Conservation (phyloP, 2,329 filamentous ascomycete genomes). For the Pseudogymnoascus sp. region DNA sequence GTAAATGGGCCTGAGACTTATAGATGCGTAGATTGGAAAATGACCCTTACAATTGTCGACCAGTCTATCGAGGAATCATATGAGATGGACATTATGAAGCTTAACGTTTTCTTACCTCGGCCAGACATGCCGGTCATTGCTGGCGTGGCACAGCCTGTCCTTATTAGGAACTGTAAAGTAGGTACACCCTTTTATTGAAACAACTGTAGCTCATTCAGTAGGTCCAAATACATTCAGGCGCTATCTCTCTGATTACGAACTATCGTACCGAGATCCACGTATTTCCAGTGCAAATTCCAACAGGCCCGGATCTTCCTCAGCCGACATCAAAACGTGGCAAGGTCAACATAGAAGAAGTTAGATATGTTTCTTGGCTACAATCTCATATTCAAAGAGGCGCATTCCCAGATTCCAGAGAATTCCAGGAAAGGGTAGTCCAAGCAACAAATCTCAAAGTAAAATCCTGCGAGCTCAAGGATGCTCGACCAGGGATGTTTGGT, state of each 20-base stretch:
- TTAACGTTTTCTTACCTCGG: conserved; percentile 53
- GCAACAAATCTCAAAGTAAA: conserved; percentile 44
- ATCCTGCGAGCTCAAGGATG: conserved; percentile 56
- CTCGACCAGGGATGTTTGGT: conserved; percentile 46
- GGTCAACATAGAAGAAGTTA: background rate
- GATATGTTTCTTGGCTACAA: conserved; percentile 11
- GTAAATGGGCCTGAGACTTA: background rate
- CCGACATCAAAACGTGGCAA: conserved; percentile 11
- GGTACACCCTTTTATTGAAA: conserved; percentile 16
- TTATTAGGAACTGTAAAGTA: conserved; percentile 52
- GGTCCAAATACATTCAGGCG: conserved; percentile 33
- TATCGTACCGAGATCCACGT: conserved; percentile 36
- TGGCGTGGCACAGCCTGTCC: conserved; percentile 53
- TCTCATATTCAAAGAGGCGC: conserved; percentile 32
- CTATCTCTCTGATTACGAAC: conserved; percentile 38
- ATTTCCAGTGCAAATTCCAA: conserved; percentile 35
- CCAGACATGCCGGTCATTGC: conserved; percentile 38
- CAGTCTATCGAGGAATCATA: conserved; percentile 39
- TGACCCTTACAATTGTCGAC: conserved; percentile 53
- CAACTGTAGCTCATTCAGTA: conserved; percentile 20
- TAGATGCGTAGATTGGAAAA: conserved; percentile 45
- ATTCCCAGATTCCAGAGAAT: conserved; percentile 37
- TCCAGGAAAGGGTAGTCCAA: conserved; percentile 30
- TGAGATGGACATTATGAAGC: conserved; percentile 31
- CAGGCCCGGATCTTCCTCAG: conserved; percentile 13